Conservation (phyloP, 169 alveolate species). For the Plasmodium gallinaceum region DNA sequence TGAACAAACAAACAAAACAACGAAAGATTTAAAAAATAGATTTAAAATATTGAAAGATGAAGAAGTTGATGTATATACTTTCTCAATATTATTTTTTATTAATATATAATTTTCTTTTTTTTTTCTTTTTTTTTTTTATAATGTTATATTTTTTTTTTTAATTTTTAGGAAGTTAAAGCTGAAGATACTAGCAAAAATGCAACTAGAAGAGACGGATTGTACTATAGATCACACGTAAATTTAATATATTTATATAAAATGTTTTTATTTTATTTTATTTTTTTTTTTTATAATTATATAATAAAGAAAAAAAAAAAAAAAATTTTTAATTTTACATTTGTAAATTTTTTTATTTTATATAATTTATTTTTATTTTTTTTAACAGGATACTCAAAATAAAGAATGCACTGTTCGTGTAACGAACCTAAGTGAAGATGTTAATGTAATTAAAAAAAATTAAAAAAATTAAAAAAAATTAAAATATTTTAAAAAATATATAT, state of each 20-base stretch:
- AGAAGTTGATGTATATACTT: constrained; percentile 48
- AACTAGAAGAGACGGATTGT: constrained; percentile 33
- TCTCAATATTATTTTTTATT: background rate
- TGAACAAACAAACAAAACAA: constrained; percentile 71
- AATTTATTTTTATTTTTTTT: constrained; percentile 47
- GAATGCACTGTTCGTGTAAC: constrained; percentile 93
- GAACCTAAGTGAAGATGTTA: constrained; percentile 91
- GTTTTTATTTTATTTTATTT: background rate
- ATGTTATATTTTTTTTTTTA: constrained; percentile 33
- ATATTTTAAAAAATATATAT: background rate
- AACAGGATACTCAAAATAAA: constrained; percentile 80
- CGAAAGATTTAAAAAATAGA: constrained; percentile 84
- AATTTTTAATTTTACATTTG: background rate
- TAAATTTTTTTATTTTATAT: background rate
- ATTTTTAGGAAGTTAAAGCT: constrained; percentile 77
- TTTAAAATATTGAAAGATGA: constrained; percentile 85
- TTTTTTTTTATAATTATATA: background rate
- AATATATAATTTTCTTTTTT: background rate
- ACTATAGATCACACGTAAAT: constrained; percentile 68
- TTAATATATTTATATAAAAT: background rate
- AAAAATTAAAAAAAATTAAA: background rate
- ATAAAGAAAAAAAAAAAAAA: background rate
- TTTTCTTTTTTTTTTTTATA: background rate
- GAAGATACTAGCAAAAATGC: constrained; percentile 53
- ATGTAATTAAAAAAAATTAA: constrained; percentile 19